A percentile compares a stretch with the other conserved stretches of the same genome.
phyloP scores from a whole-genome alignment of 768 basidiomycete species.

The Phaffia australis region DNA sequence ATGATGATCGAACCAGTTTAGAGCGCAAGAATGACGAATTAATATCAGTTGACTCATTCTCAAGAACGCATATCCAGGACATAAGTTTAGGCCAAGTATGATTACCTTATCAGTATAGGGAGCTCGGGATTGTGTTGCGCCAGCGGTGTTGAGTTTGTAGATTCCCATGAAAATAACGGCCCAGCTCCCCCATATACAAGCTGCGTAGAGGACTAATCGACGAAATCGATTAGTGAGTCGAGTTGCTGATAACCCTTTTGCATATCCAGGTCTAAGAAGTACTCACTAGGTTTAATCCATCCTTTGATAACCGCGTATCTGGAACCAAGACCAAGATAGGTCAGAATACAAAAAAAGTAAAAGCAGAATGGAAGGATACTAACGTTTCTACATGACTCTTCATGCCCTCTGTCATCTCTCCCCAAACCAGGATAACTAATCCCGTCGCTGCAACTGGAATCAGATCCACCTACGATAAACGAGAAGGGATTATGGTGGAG shows the following conservation, averaged over 20 bases:
- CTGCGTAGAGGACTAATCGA: constrained; percentile 53
- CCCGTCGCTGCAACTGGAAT: constrained; percentile 4
- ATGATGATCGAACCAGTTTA: constrained; percentile 7
- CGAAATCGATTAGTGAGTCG: not conserved
- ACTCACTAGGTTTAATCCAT: constrained; percentile 35
- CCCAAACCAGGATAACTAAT: constrained; percentile 46
- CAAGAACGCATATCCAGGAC: not conserved
- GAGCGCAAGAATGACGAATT: not conserved
- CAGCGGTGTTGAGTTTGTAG: constrained; percentile 48
- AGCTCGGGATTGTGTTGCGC: constrained; percentile 46
- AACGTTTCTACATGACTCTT: constrained; percentile 54
- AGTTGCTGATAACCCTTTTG: not conserved
- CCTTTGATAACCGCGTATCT: constrained; percentile 57
- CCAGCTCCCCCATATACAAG: constrained; percentile 61
- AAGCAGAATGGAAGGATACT: too few species aligned
- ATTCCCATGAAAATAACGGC: constrained; percentile 60
- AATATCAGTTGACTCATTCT: too few species aligned
- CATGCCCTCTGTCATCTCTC: constrained; percentile 59
- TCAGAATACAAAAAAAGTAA: too few species aligned
- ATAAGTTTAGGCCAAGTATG: constrained; percentile 10
- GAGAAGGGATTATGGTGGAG: too few species aligned
- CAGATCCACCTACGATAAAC: constrained; percentile 10
- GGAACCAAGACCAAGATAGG: too few species aligned
- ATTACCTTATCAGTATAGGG: constrained; percentile 52
- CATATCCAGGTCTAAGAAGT: constrained; percentile 37